These are phyloP conservation scores for Entomortierella chlamydospora DNA, from an alignment of 192 early-diverging fungal species.

Conservation along the genomic window DNA sequence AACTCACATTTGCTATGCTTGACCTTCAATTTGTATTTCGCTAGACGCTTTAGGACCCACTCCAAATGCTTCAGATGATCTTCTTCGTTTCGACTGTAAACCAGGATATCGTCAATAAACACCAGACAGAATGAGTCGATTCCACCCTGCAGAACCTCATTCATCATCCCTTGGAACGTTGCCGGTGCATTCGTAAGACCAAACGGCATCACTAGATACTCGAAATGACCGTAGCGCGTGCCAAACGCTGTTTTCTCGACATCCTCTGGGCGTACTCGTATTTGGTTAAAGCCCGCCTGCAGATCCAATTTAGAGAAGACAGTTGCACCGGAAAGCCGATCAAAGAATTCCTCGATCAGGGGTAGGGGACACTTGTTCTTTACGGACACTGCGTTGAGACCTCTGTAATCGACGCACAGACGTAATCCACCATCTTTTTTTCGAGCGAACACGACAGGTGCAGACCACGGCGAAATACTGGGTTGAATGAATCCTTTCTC, in stretches of 20 bases:
- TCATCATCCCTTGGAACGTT: slow-evolving; percentile 65
- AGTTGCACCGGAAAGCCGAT: slow-evolving; percentile 23
- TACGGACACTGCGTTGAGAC: slow-evolving; percentile 62
- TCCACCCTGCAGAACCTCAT: slow-evolving; percentile 53
- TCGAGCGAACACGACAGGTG: slow-evolving; percentile 59
- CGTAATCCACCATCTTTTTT: slow-evolving; percentile 64
- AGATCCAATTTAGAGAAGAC: slow-evolving; percentile 63
- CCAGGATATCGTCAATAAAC: slow-evolving; percentile 23
- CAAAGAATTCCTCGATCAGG: slow-evolving; percentile 60
- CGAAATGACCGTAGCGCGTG: slow-evolving; percentile 48
- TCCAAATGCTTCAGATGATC: slow-evolving; percentile 13
- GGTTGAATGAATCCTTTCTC: slow-evolving; percentile 46
- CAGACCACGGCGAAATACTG: slow-evolving; percentile 44
- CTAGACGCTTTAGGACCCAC: not conserved
- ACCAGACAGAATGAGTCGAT: slow-evolving; percentile 45
- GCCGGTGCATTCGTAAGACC: slow-evolving; percentile 71
- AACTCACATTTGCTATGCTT: slow-evolving; percentile 1
- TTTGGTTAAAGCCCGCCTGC: slow-evolving; percentile 55
- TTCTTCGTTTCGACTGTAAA: slow-evolving; percentile 3
- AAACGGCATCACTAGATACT: slow-evolving; percentile 71
- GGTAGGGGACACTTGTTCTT: slow-evolving; percentile 65
- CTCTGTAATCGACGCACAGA: slow-evolving; percentile 65
- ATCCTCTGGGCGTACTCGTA: slow-evolving; percentile 46
- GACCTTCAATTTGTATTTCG: not conserved
- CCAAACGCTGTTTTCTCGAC: slow-evolving; percentile 36